These are phyloP conservation scores for Magnolia kwangsiensis DNA, from an alignment of 164 flowering plant species.

Conservation along the genomic window DNA sequence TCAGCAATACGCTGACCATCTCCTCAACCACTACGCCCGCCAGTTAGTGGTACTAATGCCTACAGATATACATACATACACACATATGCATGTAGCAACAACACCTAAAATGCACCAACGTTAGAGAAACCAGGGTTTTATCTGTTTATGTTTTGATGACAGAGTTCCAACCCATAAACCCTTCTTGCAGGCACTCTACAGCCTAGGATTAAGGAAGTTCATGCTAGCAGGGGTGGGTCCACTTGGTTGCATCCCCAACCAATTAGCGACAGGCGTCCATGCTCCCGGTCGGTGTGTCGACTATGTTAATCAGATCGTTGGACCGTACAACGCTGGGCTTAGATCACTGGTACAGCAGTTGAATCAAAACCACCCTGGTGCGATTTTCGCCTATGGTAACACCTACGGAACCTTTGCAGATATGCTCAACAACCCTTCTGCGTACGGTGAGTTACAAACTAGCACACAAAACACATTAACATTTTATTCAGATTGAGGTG, in stretches of 20 bases:
- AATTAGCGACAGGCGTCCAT: constrained; percentile 44
- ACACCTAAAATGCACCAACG: neutral
- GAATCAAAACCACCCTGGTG: constrained; percentile 46
- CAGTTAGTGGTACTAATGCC: constrained; percentile 33
- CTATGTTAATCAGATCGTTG: constrained; percentile 55
- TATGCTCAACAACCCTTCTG: constrained; percentile 54
- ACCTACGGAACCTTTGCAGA: constrained; percentile 54
- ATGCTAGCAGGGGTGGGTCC: constrained; percentile 63
- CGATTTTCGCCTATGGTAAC: constrained; percentile 53
- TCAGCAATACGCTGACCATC: constrained; percentile 26
- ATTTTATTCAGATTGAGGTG: neutral
- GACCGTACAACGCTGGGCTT: constrained; percentile 55
- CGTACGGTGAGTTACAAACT: constrained; percentile 37
- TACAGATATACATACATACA: too few species aligned
- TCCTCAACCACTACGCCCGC: constrained; percentile 30
- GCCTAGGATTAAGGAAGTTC: constrained; percentile 72
- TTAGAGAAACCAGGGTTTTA: too few species aligned
- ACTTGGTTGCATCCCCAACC: constrained; percentile 74
- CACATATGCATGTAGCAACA: neutral
- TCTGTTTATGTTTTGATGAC: too few species aligned
- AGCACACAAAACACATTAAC: neutral
- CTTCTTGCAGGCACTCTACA: constrained; percentile 51
- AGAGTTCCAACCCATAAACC: too few species aligned
- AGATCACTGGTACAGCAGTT: constrained; percentile 46
- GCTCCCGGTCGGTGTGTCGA: constrained; percentile 51